Base-by-base conservation (phyloP, 1,284 basidiomycete species). In the Apiotrichum mycotoxinovorans region DNA sequence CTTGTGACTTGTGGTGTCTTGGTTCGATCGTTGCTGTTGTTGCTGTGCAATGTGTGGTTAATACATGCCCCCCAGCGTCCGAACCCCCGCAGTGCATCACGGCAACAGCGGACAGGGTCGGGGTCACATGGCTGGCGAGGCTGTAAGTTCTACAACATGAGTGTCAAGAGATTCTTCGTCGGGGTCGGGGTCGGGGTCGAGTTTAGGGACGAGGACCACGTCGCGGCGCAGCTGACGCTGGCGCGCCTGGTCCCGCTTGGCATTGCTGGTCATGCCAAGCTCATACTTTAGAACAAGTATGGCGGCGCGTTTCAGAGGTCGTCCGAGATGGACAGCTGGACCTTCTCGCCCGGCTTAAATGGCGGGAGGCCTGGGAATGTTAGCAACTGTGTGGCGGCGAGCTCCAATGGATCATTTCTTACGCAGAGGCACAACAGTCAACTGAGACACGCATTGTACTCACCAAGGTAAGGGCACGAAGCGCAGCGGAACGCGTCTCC, bases 291-390 rank as follows among this genome's bases (percentile, higher is more conserved):
- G 7, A 33, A 18, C 9, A 18, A 25, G 23, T 17, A 17, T 20
- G 22, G 25, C 20, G 42, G 12, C 42, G 25, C 5, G 25, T 33
- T 46, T 59, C 43, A 93, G 64, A 93, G 84, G 75, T 95, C 91
- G 75, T 94, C 91, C 84, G 82, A 84, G 61, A 91, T 82, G 72
- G 84, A 72, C 38, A 83, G 75, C 69, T 93, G 87, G 42, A 98
- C 92, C 80, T 96, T 94, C 81, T 98, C 91, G 54, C 96, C 96
- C 1, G 96, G 95, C 78, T 96, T 91, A 80, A 99, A 98, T 4
- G 95, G 91, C 50, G 96, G 96, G 45, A 98, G 83, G 64, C 95
- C 93, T 82, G 57, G 15, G 40, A 27, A 11, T 2, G 42, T 34
- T 27, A 43, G 41, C 41, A 37, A 34, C 8, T 10, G 37, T 14